Conservation (phyloP, 805 yeast species). For the Yamadazyma kitorensis region DNA sequence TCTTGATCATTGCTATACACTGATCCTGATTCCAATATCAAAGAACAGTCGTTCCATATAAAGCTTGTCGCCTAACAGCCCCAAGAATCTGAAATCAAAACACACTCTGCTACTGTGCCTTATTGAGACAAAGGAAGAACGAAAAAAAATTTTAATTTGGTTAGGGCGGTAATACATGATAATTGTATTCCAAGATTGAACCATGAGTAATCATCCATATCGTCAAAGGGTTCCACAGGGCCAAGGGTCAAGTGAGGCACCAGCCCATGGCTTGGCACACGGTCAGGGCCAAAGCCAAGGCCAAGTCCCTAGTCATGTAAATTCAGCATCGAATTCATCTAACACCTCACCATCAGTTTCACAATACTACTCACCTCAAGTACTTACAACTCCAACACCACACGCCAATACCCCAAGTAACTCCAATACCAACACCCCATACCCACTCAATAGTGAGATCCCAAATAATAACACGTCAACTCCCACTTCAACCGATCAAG, state of each 20-base stretch:
- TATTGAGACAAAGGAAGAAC: no score
- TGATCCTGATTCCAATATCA: no score
- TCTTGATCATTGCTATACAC: no score
- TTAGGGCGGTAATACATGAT: not conserved
- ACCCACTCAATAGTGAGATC: conserved; percentile 1
- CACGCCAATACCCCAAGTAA: no score
- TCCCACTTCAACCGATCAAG: not conserved
- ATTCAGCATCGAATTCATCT: not conserved
- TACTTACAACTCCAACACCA: conserved; percentile 1
- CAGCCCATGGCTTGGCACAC: no score
- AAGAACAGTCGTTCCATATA: no score
- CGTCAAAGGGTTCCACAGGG: conserved; percentile 20
- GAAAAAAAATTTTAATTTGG: no score
- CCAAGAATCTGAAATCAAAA: no score
- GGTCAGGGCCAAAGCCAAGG: no score
- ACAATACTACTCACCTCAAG: conserved; percentile 8
- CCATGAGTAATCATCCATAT: conserved; percentile 25
- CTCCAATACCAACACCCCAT: conserved; percentile 1
- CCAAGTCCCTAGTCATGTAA: not conserved
- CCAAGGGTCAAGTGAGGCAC: conserved; percentile 3
- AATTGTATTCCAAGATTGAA: not conserved
- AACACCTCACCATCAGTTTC: conserved; percentile 7
- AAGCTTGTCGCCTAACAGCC: no score
- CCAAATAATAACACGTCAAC: not conserved
- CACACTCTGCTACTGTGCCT: no score